Conservation (phyloP, 352 stramenopile genomes). For the Thraustotheca clavata region DNA sequence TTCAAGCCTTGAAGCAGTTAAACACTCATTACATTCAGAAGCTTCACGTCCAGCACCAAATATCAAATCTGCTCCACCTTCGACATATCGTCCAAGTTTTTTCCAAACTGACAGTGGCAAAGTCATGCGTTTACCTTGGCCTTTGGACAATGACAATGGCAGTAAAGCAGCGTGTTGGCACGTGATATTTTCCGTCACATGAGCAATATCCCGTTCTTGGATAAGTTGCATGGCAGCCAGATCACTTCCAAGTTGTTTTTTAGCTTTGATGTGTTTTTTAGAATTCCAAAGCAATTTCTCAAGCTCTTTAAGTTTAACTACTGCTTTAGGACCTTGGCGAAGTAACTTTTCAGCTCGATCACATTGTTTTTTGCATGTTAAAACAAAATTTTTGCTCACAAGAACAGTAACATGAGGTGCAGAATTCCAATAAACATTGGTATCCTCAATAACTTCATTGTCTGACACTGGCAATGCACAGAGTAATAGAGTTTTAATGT, state of each 20-base stretch:
- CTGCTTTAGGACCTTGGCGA: conserved; percentile 56
- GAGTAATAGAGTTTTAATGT: conserved; percentile 9
- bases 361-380: conserved; percentile 64
- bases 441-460: neutral
- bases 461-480: neutral
- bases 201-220: conserved; percentile 31
- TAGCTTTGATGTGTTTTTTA: conserved; percentile 23
- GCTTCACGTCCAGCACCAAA: conserved; percentile 41
- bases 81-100: conserved; percentile 43
- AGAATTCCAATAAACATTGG: neutral
- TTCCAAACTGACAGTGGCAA: conserved; percentile 37
- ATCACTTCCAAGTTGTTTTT: conserved; percentile 14
- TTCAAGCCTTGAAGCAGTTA: conserved; percentile 41
- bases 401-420: conserved; percentile 28
- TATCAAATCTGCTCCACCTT: conserved; percentile 29
- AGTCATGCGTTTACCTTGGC: conserved; percentile 45
- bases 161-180: conserved; percentile 55
- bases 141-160: conserved; percentile 46
- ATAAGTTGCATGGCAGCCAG: conserved; percentile 26
- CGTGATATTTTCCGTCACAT: conserved; percentile 38
- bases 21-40: conserved; percentile 48
- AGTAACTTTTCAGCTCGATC: conserved; percentile 65
- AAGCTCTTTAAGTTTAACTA: conserved; percentile 54
- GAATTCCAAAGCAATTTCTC: neutral
- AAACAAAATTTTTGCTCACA: conserved; percentile 62